These are phyloP conservation scores for Clarireedia homoeocarpa DNA, from an alignment of 2,329 filamentous ascomycete genomes.

Conservation along the genomic window DNA sequence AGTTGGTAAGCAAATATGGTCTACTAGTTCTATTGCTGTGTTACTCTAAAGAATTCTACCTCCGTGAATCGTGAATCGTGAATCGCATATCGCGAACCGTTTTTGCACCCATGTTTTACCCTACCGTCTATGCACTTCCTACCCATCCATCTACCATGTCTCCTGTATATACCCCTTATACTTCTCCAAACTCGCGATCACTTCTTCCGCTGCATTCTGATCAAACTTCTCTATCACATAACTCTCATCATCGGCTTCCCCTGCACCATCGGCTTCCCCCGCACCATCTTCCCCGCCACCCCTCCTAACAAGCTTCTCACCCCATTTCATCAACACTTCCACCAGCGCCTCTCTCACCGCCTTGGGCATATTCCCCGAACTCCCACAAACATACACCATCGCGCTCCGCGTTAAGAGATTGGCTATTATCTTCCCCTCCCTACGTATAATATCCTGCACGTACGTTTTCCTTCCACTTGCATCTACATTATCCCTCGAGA, in stretches of 20 bases:
- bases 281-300: too few species aligned
- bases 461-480: conserved; percentile 45
- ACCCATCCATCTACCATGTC: conserved; percentile 46
- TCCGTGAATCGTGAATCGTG: too few species aligned
- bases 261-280: too few species aligned
- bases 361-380: conserved; percentile 62
- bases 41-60: not conserved
- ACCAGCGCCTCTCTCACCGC: conserved; percentile 58
- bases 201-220: conserved; percentile 45
- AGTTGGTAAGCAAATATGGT: too few species aligned
- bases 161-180: conserved; percentile 58
- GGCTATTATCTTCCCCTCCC: conserved; percentile 31
- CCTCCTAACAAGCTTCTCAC: conserved; percentile 2
- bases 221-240: not conserved
- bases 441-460: conserved; percentile 42
- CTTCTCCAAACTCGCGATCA: conserved; percentile 51
- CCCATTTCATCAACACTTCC: conserved; percentile 44
- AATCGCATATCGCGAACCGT: too few species aligned
- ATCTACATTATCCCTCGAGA: conserved; percentile 59
- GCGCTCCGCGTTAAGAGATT: conserved; percentile 43
- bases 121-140: too few species aligned
- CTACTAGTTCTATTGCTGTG: too few species aligned
- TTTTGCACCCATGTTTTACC: too few species aligned
- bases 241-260: too few species aligned
- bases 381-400: conserved; percentile 48